Percentiles rank a stretch among this genome's conserved stretches.
Conservation (phyloP, 352 stramenopile genomes). For the Pelagophyceae sp. region DNA sequence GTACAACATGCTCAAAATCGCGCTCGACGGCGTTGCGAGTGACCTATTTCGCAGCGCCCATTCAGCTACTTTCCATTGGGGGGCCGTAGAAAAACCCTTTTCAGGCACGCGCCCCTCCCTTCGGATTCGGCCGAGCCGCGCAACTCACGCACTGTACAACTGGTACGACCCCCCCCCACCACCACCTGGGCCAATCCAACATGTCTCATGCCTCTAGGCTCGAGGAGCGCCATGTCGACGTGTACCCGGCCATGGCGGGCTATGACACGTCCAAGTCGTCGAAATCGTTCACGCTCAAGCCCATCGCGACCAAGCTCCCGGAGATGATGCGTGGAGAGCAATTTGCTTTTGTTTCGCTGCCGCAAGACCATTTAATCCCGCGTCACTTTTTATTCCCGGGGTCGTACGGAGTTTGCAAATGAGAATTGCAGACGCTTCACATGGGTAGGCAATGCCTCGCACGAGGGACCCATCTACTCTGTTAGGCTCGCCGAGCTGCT, state of each 20-base stretch:
- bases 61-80: too few species aligned
- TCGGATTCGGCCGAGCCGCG: constrained; percentile 54
- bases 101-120: constrained; percentile 31
- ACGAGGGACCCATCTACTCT: too few species aligned
- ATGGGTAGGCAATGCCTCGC: too few species aligned
- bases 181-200: too few species aligned
- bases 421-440: too few species aligned
- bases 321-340: constrained; percentile 68
- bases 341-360: constrained; percentile 71
- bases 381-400: too few species aligned
- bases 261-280: constrained; percentile 26
- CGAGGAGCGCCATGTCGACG: constrained; percentile 58
- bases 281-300: constrained; percentile 20
- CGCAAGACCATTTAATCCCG: too few species aligned
- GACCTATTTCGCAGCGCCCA: too few species aligned
- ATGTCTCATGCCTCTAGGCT: too few species aligned
- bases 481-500: constrained; percentile 57
- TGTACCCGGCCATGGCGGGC: constrained; percentile 69
- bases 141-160: constrained; percentile 62
- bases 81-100: too few species aligned
- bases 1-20: constrained; percentile 81
- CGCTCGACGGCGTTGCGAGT: constrained; percentile 61
- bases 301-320: constrained; percentile 58
- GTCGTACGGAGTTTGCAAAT: too few species aligned
- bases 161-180: too few species aligned